Percentiles rank a stretch among this genome's conserved stretches.
These are phyloP conservation scores for Moricandia arvensis DNA, from an alignment of 345 rosid species.

Conservation along the genomic window DNA sequence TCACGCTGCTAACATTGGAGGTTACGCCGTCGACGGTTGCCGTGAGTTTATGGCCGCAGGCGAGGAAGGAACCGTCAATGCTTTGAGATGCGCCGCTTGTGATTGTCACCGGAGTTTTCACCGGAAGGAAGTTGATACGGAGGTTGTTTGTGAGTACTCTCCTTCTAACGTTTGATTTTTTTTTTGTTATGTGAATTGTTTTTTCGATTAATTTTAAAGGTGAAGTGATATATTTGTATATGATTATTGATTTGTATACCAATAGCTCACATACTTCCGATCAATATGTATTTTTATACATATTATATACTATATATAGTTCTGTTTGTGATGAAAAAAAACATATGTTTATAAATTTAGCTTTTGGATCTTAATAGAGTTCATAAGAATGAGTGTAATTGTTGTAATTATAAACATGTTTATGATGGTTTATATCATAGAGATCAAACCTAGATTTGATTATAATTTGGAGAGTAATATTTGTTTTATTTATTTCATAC, in stretches of 20 bases:
- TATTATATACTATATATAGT: background rate
- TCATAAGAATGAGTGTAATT: constrained; percentile 1
- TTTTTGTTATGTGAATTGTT: background rate
- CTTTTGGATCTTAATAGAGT: background rate
- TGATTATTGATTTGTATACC: background rate
- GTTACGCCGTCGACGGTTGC: constrained; percentile 80
- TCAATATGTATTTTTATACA: background rate
- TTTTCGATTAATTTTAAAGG: background rate
- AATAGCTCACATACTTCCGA: background rate
- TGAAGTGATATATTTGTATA: background rate
- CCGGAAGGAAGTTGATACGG: constrained; percentile 57
- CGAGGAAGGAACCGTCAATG: constrained; percentile 43
- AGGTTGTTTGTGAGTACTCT: constrained; percentile 67
- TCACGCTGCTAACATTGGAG: constrained; percentile 76
- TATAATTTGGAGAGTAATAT: background rate
- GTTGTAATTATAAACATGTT: no score
- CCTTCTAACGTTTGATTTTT: constrained; percentile 45
- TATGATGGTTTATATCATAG: background rate
- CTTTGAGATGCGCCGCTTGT: constrained; percentile 68
- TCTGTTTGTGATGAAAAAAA: constrained; percentile 19
- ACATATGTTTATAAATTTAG: background rate
- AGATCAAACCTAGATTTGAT: background rate
- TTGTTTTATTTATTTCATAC: background rate
- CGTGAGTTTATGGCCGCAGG: constrained; percentile 75
- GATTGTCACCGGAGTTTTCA: constrained; percentile 80